phyloP scores from a whole-genome alignment of 495 filamentous ascomycete genomes.

The Penicillium cataractarum region DNA sequence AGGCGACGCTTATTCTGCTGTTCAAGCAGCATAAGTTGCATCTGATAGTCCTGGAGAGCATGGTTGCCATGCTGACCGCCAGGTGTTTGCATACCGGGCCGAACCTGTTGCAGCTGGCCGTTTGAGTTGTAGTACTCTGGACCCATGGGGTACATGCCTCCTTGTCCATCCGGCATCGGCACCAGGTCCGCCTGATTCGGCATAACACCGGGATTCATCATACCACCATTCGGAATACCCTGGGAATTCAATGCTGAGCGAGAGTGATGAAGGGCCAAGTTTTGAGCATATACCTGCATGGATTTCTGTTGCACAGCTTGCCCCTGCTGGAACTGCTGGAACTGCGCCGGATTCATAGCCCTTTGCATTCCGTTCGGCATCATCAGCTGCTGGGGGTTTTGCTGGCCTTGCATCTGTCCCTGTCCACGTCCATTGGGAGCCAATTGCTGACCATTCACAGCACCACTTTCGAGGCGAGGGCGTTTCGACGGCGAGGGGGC shows the following conservation, averaged over 20 bases:
- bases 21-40: conserved; percentile 98
- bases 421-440: conserved; percentile 78
- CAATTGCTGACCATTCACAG: conserved; percentile 75
- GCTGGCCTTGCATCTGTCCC: conserved; percentile 72
- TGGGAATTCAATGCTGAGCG: conserved; percentile 63
- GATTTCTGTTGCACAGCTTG: conserved; percentile 74
- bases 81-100: conserved; percentile 56
- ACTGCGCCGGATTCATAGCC: conserved; percentile 74
- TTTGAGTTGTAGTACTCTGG: conserved; percentile 69
- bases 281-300: conserved; percentile 83
- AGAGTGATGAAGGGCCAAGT: conserved; percentile 75
- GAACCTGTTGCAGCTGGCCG: conserved; percentile 59
- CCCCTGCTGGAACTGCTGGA: conserved; percentile 69
- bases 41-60: conserved; percentile 97
- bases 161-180: conserved; percentile 66
- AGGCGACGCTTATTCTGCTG: conserved; percentile 98
- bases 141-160: conserved; percentile 54
- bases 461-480: conserved; percentile 77
- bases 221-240: conserved; percentile 71
- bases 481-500: conserved; percentile 91
- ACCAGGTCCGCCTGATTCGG: conserved; percentile 80
- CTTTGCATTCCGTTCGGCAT: conserved; percentile 75
- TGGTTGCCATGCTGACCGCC: conserved; percentile 74
- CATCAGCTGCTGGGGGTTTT: conserved; percentile 66
- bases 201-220: conserved; percentile 59